These are phyloP conservation scores for Colletotrichum paranaense DNA, from an alignment of 2,329 filamentous ascomycete genomes.

Conservation along the genomic window DNA sequence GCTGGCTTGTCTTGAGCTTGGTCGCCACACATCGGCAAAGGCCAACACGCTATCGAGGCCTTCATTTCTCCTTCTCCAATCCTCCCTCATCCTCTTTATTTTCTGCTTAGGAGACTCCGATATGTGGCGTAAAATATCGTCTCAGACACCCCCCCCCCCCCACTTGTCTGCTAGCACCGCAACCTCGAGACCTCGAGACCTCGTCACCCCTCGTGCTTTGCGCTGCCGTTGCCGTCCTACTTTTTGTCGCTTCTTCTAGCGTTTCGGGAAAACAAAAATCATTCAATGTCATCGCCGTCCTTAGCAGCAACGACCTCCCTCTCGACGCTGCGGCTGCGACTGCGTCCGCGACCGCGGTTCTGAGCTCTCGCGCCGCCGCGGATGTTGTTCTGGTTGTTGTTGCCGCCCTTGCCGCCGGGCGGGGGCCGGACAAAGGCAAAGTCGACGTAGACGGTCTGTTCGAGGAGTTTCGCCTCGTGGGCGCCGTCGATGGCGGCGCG, in stretches of 20 bases:
- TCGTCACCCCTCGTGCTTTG: too few species aligned
- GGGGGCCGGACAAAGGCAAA: constrained; percentile 88
- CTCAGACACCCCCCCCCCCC: too few species aligned
- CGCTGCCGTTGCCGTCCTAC: background rate
- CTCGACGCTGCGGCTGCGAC: constrained; percentile 45
- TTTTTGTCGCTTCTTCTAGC: background rate
- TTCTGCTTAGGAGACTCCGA: too few species aligned
- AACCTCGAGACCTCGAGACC: too few species aligned
- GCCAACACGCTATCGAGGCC: background rate
- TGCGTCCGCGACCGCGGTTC: constrained; percentile 45
- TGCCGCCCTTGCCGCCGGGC: constrained; percentile 53
- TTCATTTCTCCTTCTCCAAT: background rate
- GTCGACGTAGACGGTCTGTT: constrained; percentile 84
- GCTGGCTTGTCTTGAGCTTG: background rate
- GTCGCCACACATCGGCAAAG: constrained; percentile 33
- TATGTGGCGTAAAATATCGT: too few species aligned
- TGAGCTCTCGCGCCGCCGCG: constrained; percentile 52
- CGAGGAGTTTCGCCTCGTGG: constrained; percentile 81
- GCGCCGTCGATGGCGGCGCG: constrained; percentile 84
- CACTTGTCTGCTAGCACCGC: too few species aligned
- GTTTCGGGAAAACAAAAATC: background rate
- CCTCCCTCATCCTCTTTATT: too few species aligned
- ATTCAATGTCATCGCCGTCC: constrained; percentile 8
- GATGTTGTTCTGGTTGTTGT: constrained; percentile 51
- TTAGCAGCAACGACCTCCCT: constrained; percentile 7